Conservation (phyloP, 306 rosid genomes). For the Prunus persica region DNA sequence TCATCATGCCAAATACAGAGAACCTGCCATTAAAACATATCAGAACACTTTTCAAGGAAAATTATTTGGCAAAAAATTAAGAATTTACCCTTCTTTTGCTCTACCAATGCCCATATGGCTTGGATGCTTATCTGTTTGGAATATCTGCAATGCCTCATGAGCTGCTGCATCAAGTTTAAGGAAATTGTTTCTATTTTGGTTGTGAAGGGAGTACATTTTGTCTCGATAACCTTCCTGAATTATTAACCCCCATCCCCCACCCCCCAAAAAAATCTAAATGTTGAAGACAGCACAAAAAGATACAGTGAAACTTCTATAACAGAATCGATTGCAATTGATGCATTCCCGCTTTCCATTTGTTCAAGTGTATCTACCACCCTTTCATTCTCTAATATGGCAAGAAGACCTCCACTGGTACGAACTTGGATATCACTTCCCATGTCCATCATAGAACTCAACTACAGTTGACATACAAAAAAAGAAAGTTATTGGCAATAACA, state of each 20-base stretch:
- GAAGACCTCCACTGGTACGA: constrained; percentile 97
- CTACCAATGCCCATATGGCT: constrained; percentile 99
- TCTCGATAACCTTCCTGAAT: constrained; percentile 13
- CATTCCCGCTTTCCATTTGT: constrained; percentile 69
- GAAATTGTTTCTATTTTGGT: constrained; percentile 63
- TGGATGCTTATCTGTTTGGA: constrained; percentile 95
- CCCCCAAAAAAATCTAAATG: neutral
- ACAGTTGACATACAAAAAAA: constrained; percentile 23
- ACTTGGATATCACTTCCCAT: constrained; percentile 91
- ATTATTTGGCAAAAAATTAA: constrained; percentile 19
- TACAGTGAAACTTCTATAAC: constrained; percentile 81
- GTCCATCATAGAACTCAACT: constrained; percentile 98
- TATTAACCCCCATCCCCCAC: neutral
- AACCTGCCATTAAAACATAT: constrained; percentile 57
- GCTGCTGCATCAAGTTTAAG: constrained; percentile 92
- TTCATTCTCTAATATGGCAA: constrained; percentile 91
- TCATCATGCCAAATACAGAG: constrained; percentile 96
- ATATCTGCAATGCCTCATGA: constrained; percentile 94
- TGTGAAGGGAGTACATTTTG: constrained; percentile 48
- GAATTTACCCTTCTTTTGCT: constrained; percentile 92
- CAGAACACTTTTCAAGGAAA: constrained; percentile 14
- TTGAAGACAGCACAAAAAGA: constrained; percentile 38
- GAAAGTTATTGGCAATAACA: neutral
- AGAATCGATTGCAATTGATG: constrained; percentile 78
- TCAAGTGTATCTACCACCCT: constrained; percentile 80